Evolutionary conservation across 2,329 filamentous ascomycete genomes (phyloP).

Genomic region (Microcyclosporella mali): DNA sequence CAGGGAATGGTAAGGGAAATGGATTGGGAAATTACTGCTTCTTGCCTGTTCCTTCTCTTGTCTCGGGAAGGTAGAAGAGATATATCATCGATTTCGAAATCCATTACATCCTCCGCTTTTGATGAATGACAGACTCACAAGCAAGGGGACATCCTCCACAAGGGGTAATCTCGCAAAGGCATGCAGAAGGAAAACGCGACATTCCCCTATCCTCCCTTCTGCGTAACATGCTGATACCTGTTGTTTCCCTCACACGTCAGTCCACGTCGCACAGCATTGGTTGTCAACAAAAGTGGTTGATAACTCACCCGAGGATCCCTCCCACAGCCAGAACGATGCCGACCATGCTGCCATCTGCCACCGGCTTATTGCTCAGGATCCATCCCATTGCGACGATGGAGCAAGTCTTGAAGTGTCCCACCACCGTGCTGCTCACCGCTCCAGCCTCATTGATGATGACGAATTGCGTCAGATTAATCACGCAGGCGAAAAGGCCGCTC

Average conservation of each 20-base stretch:
- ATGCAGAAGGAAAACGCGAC: neutral
- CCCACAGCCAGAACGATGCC: conserved; percentile 29
- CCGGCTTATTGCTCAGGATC: conserved; percentile 20
- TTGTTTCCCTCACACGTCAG: neutral
- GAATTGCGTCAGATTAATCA: conserved; percentile 51
- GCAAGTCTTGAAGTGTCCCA: conserved; percentile 33
- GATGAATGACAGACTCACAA: no score
- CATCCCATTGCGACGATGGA: conserved; percentile 30
- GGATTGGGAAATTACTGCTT: no score
- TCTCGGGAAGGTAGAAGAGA: no score
- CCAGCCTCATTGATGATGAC: conserved; percentile 31
- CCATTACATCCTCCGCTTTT: no score
- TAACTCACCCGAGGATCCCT: conserved; percentile 30
- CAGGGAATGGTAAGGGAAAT: no score
- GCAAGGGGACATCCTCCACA: no score
- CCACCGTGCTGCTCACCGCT: conserved; percentile 30
- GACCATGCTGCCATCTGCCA: conserved; percentile 25
- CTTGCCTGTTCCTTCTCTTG: no score
- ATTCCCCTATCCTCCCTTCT: conserved; percentile 5
- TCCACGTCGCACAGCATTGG: conserved; percentile 3
- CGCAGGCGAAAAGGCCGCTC: conserved; percentile 57
- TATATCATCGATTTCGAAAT: no score
- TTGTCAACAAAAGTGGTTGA: neutral
- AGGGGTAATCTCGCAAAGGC: neutral
- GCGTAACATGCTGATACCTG: conserved; percentile 18